Evolutionary conservation across 176 grass and related monocot genomes (phyloP), one percentile per base, ranked within the genome.

Genomic region (Zea mays): DNA sequence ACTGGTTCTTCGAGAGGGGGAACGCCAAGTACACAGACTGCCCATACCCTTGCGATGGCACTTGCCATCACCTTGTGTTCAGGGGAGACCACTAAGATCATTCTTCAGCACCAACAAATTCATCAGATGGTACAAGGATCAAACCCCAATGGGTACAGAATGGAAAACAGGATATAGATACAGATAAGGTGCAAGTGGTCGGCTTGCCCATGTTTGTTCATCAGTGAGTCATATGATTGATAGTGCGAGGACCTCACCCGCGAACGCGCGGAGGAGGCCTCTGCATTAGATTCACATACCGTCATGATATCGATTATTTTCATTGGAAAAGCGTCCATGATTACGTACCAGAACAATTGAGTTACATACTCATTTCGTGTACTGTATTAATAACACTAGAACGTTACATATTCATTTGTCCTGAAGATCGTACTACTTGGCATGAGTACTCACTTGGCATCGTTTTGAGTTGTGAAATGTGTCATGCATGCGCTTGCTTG

Each of bases 31-130:
- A 79, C n/a, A 87, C 90, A n/a, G 93, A 97, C 47, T 97, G 93
- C 40, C 65, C 86, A 12, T 97, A 97, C 81, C 93, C 93, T 83
- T 97, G 93, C 50, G 93, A 97, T 66, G 76, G 88, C 5, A 89
- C 93, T 20, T 97, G 93, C 79, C 93, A 93, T 85, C 78, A 97
- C 74, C 78, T 97, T 13, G 80, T 91, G 2, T 94, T 94, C 79
- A 94, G 38, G 45, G 84, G 80, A 43, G 58, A 83, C 14, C 63
- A 84, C 51, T 87, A 65, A 77, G 11, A 34, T 14, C 21, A 69
- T 77, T 84, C 66, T 85, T 82, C 54, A 39, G 15, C 36, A 41
- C 67, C 4, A 46, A 8, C 15, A 20, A 33, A 17, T 76, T 12
- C 14, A 79, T 38, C 17, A 44, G 14, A 47, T 67, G 76, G 10